Base-by-base conservation (phyloP, 225 moss, liverwort and hornwort genomes). In the Marchantia paleacea region DNA sequence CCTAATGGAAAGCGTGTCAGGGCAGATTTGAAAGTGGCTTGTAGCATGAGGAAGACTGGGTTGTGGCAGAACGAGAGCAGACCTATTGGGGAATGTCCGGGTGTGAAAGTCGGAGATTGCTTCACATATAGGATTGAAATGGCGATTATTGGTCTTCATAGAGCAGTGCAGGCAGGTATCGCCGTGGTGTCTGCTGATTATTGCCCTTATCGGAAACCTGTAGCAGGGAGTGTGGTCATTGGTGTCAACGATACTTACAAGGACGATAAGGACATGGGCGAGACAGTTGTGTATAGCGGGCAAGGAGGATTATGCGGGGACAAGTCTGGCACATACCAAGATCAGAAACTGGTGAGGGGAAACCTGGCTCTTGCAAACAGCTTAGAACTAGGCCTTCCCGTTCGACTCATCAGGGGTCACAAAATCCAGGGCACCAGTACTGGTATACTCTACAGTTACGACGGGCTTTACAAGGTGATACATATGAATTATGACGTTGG, bases 191-290 rank as follows among this genome's bases (percentile, higher is more conserved):
- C 89, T 6, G 60, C 60, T 6, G 26, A 81, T 9, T 22, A 29
- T 63, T 84, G 76, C 18, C 68, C 39, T 52, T 81, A 65, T 28
- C 39, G 67, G 10, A 24, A 13, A 26, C 15, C 83, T 0, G 75
- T 86, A 28, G 89, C 89, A 4, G 81, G 82, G 4, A 89, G 89
- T 77, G 86, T 89, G 14, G 89, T 89, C 0, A 66, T 89, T 8
- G 80, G 82, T 12, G 79, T 80, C 0, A 69, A 80, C 11, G 83
- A 83, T 31, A 81, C 79, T 16, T 89, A 89, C 75, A 78, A 81
- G 15, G 89, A 89, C 63, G 89, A 89, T 50, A 78, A 77, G 7
- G 89, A 89, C 72, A 87, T 86, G 86, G 87, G 89, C 6, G 89
- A 89, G 49, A 77, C 54, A 3, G 87, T 89, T 30, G 71, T 83